These are phyloP conservation scores for Cokeromyces recurvatus DNA, from an alignment of 371 early-diverging fungal species.

Conservation along the genomic window DNA sequence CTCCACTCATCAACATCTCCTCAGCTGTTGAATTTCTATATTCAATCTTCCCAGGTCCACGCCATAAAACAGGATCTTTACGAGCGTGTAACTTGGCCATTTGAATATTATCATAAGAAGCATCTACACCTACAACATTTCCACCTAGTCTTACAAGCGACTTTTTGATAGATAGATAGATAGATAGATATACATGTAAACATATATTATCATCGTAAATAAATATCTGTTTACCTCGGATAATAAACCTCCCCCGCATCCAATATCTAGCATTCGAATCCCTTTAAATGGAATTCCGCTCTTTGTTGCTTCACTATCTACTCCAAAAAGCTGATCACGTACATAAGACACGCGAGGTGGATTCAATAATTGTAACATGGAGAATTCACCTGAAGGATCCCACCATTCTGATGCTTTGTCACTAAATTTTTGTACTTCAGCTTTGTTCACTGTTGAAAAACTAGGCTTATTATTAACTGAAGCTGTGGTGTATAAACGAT, in stretches of 20 bases:
- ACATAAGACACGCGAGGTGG: conserved; percentile 80
- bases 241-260: conserved; percentile 93
- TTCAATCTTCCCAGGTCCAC: conserved; percentile 52
- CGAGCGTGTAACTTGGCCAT: conserved; percentile 75
- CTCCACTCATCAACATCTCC: conserved; percentile 49
- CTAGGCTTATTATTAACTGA: background rate
- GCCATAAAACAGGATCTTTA: conserved; percentile 57
- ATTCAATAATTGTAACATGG: conserved; percentile 89
- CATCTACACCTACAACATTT: conserved; percentile 81
- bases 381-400: conserved; percentile 85
- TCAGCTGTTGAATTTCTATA: conserved; percentile 74
- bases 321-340: conserved; percentile 45
- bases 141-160: conserved; percentile 82
- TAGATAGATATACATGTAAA: too few species aligned
- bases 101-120: conserved; percentile 73
- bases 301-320: conserved; percentile 7
- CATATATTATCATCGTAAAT: too few species aligned
- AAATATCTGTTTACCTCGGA: conserved; percentile 64
- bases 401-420: conserved; percentile 84
- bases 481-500: background rate
- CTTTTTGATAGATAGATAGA: conserved; percentile 22
- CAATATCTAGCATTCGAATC: conserved; percentile 80
- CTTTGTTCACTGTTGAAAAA: conserved; percentile 56
- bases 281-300: conserved; percentile 55
- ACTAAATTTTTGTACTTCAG: conserved; percentile 82